Base-by-base conservation (phyloP, 306 rosid genomes). In the Rosa chinensis region DNA sequence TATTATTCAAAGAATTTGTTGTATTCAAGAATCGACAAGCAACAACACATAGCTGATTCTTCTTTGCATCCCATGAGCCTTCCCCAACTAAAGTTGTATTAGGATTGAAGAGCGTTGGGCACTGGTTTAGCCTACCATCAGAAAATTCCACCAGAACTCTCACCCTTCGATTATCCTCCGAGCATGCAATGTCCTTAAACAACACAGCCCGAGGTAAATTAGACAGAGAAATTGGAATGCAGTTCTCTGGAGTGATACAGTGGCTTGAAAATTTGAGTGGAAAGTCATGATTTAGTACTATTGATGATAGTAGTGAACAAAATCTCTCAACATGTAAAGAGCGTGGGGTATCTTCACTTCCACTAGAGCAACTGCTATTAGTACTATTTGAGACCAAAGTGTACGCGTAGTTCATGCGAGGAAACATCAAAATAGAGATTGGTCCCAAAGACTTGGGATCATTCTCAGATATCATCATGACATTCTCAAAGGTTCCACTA, bases 21-120 rank as follows among this genome's bases (percentile, higher is more conserved):
- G 70, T 70, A 48, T 79, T 78, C 2, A 76, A 63, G 82, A 87
- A 25, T 48, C 43, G 82, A 32, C 90, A 89, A 62, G 84, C 89
- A 55, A 81, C 86, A 43, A 87, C 70, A 77, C 37, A 13, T 37
- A 87, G 58, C 16, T 47, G 66, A 72, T 85, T 77, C 23, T 82
- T 75, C 62, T 70, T 83, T 73, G 80, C 85, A 77, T 87, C 81
- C 91, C 91, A 89, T 80, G 89, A 82, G 5, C 89, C 91, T 79
- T 89, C 93, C 18, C 93, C 93, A 44, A 89, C 55, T 53, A 85
- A 70, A 72, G 63, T 78, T 28, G 70, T 82, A 32, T 73, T 58
- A 11, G 87, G 88, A 76, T 52, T 78, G 64, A 86, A 78, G 72
- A 43, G 40, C 32, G 17, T 11, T 49, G 72, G 44, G 6, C 6